phyloP scores from a whole-genome alignment of 352 stramenopile genomes.

The Halophytophthora batemanensis region DNA sequence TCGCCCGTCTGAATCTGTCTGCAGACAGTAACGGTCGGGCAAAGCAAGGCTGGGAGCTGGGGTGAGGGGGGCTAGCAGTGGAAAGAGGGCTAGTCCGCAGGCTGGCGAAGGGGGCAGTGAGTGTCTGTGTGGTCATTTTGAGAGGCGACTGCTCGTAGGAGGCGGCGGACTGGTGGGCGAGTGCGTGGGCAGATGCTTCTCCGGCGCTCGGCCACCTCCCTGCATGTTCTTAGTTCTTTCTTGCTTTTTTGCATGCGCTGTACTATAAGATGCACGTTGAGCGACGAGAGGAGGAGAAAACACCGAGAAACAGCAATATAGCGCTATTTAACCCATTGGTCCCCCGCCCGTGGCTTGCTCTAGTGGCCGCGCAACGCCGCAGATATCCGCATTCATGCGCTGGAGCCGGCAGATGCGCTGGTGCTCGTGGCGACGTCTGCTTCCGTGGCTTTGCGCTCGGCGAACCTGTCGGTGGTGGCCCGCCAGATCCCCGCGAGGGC shows the following conservation, averaged over 20 bases:
- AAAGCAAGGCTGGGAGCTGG: no score
- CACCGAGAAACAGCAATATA: constrained; percentile 23
- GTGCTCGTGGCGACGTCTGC: constrained; percentile 4
- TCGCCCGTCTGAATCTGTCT: no score
- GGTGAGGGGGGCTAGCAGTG: no score
- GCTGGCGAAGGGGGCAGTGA: constrained; percentile 4
- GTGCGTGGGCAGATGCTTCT: constrained; percentile 10
- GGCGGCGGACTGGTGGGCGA: constrained; percentile 12
- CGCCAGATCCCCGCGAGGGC: constrained; percentile 44
- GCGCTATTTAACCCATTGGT: constrained; percentile 44
- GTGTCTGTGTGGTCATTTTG: constrained; percentile 18
- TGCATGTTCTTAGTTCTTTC: constrained; percentile 29
- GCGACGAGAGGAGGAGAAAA: constrained; percentile 9
- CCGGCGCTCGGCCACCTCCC: constrained; percentile 1
- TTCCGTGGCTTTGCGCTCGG: constrained; percentile 3
- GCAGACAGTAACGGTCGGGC: no score
- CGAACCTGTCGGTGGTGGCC: constrained; percentile 46
- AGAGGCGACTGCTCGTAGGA: constrained; percentile 5
- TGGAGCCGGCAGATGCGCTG: background rate
- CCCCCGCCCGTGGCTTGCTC: no score
- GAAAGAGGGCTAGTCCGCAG: no score
- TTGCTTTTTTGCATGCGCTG: constrained; percentile 37
- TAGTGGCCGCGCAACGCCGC: no score
- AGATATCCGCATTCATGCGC: no score
- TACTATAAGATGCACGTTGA: constrained; percentile 34